Evolutionary conservation across 2,329 filamentous ascomycete species (phyloP).

Genomic region (Stylonectria norvegica): DNA sequence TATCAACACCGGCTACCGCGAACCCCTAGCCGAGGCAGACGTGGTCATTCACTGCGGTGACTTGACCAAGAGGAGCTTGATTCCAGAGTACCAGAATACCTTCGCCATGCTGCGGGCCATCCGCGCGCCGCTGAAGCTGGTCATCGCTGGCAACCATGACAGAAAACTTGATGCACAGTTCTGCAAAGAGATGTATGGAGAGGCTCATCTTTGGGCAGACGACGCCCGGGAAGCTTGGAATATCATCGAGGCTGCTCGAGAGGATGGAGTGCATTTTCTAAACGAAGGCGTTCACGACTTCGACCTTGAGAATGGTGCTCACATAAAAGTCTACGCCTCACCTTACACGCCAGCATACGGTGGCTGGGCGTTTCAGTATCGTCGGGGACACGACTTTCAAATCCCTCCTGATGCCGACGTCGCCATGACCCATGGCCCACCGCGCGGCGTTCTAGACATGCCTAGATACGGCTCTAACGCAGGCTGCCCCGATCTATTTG

Average conservation of each 20-base stretch:
- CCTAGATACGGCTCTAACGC: constrained; percentile 24
- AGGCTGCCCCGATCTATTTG: constrained; percentile 45
- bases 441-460: constrained; percentile 48
- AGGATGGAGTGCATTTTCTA: constrained; percentile 44
- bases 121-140: constrained; percentile 49
- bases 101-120: constrained; percentile 41
- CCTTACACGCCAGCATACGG: constrained; percentile 48
- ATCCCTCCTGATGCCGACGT: constrained; percentile 41
- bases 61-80: constrained; percentile 41
- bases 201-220: constrained; percentile 1
- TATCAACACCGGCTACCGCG: constrained; percentile 28
- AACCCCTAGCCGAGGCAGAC: constrained; percentile 38
- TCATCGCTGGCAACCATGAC: constrained; percentile 56
- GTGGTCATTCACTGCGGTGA: constrained; percentile 53
- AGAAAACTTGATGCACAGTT: constrained; percentile 37
- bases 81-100: constrained; percentile 39
- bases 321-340: constrained; percentile 49
- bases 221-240: constrained; percentile 33
- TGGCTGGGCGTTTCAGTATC: constrained; percentile 51
- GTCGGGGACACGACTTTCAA: constrained; percentile 36
- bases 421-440: constrained; percentile 55
- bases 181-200: constrained; percentile 10
- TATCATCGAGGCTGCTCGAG: constrained; percentile 38
- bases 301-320: constrained; percentile 46
- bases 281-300: constrained; percentile 48